These are phyloP conservation scores for Lachnellula cervina DNA, from an alignment of 2,329 filamentous ascomycete genomes.

Conservation along the genomic window DNA sequence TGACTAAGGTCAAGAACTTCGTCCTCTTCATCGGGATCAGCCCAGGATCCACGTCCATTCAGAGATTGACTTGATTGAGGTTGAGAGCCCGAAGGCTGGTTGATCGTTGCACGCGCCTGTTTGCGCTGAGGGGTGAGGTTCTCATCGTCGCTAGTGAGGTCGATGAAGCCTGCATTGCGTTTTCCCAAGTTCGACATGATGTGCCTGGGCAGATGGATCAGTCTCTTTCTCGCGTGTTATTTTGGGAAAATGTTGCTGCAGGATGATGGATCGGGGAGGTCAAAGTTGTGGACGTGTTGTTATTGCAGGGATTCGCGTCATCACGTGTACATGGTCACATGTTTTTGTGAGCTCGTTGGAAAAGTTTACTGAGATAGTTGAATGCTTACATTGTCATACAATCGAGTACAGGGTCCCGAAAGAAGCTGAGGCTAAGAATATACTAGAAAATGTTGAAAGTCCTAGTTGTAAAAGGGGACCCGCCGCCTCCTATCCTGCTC, in stretches of 20 bases:
- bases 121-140: constrained; percentile 20
- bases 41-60: constrained; percentile 18
- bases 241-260: not conserved
- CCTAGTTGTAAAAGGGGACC: too few relatives aligned
- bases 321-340: not conserved
- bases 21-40: constrained; percentile 18
- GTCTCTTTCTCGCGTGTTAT: not conserved
- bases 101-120: constrained; percentile 19
- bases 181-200: constrained; percentile 28
- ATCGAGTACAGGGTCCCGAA: too few relatives aligned
- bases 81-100: constrained; percentile 15
- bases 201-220: not conserved
- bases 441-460: too few relatives aligned
- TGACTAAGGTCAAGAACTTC: constrained; percentile 29
- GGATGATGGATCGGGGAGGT: not conserved
- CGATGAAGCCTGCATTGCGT: constrained; percentile 36
- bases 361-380: too few relatives aligned
- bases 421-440: too few relatives aligned
- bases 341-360: too few relatives aligned
- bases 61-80: constrained; percentile 21
- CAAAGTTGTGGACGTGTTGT: not conserved
- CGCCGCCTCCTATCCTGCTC: too few relatives aligned
- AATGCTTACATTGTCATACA: too few relatives aligned
- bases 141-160: constrained; percentile 39
- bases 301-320: not conserved